These are phyloP conservation scores for Trichoderma orchidacearum DNA, from an alignment of 495 filamentous ascomycete species.

Conservation along the genomic window DNA sequence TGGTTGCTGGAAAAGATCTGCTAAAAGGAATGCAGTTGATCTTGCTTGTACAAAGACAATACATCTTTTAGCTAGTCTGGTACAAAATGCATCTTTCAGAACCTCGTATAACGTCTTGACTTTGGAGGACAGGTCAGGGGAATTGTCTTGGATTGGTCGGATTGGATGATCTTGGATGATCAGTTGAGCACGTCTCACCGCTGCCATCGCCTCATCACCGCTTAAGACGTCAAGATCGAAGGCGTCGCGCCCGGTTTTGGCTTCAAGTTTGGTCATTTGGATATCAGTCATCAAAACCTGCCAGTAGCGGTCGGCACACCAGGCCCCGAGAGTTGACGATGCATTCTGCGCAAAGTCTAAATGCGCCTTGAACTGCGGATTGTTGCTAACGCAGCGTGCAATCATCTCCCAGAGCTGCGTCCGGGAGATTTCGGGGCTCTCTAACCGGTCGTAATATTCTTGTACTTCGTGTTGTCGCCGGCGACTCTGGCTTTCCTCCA, in stretches of 20 bases:
- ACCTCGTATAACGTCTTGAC: slow-evolving; percentile 46
- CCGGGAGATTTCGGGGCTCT: slow-evolving; percentile 31
- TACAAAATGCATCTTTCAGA: slow-evolving; percentile 43
- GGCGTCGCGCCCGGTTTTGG: slow-evolving; percentile 33
- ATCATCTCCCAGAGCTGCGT: slow-evolving; percentile 52
- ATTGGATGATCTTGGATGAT: not conserved
- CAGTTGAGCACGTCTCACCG: not conserved
- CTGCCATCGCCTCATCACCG: not conserved
- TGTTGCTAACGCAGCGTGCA: slow-evolving; percentile 34
- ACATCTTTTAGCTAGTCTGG: slow-evolving; percentile 43
- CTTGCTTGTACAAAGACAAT: slow-evolving; percentile 79
- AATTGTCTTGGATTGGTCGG: not conserved
- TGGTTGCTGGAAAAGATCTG: slow-evolving; percentile 44
- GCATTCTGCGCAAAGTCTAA: slow-evolving; percentile 45
- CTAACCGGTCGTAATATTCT: slow-evolving; percentile 40
- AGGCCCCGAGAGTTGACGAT: slow-evolving; percentile 59
- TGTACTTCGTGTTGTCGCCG: slow-evolving; percentile 31
- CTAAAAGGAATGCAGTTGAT: slow-evolving; percentile 61
- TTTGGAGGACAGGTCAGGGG: slow-evolving; percentile 51
- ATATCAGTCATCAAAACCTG: slow-evolving; percentile 52
- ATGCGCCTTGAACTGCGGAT: slow-evolving; percentile 41
- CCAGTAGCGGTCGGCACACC: slow-evolving; percentile 84
- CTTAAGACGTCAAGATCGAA: not conserved
- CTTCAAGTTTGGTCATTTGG: slow-evolving; percentile 47
- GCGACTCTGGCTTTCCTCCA: not conserved